Conservation (phyloP, 2,329 filamentous ascomycete species). For the Scedosporium minutisporum region DNA sequence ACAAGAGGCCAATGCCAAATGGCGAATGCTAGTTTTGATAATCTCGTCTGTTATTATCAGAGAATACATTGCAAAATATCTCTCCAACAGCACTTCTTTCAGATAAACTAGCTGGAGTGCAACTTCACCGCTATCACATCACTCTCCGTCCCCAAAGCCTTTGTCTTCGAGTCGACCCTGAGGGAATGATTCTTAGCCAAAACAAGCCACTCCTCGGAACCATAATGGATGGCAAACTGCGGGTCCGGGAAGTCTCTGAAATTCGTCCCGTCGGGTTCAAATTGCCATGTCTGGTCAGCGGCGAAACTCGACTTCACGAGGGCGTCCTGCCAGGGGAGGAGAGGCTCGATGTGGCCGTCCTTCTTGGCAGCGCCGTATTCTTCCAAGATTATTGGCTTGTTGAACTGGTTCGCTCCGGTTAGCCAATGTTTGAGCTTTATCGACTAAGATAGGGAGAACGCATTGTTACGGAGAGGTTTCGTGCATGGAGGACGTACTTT, state of each 20-base stretch:
- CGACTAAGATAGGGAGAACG: not conserved
- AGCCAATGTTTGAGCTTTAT: not conserved
- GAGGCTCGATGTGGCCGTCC: not conserved
- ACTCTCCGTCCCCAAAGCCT: not conserved
- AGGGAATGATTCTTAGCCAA: not conserved
- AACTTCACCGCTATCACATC: not conserved
- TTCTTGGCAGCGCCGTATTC: not conserved
- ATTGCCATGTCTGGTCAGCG: not conserved
- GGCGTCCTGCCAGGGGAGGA: not conserved
- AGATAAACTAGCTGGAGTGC: no score
- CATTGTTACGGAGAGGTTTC: not conserved
- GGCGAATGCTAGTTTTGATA: no score
- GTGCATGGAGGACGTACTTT: not conserved
- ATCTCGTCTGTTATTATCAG: no score
- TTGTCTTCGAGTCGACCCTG: not conserved
- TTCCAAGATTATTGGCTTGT: slow-evolving; percentile 1
- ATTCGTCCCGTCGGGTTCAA: not conserved
- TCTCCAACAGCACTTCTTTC: no score
- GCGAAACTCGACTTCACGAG: not conserved
- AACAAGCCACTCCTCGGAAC: not conserved
- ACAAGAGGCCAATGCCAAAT: no score
- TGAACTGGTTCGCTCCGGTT: not conserved
- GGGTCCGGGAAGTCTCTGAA: not conserved
- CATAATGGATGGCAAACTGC: slow-evolving; percentile 1
- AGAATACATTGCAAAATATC: no score